Conservation (phyloP, 1,284 basidiomycete genomes). For the Marasmius sp. region DNA sequence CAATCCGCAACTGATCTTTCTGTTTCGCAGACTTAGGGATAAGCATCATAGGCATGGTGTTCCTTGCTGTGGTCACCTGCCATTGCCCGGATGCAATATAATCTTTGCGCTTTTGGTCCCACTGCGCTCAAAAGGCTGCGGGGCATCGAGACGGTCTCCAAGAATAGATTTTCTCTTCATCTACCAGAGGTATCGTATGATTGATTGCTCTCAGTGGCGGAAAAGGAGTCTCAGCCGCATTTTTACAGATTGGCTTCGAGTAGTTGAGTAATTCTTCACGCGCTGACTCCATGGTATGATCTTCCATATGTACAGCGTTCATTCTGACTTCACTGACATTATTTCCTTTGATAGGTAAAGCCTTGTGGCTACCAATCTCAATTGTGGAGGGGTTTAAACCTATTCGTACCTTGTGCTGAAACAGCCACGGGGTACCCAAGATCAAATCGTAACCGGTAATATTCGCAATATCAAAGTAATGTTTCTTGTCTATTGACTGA, state of each 20-base stretch:
- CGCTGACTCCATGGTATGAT: conserved; percentile 16
- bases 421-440: conserved; percentile 32
- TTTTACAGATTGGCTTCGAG: conserved; percentile 23
- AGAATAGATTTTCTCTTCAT: conserved; percentile 25
- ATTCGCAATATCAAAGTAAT: conserved; percentile 28
- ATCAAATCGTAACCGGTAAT: conserved; percentile 31
- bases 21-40: conserved; percentile 25
- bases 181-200: conserved; percentile 32
- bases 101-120: conserved; percentile 19
- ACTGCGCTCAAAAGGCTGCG: conserved; percentile 25
- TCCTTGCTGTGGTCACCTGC: conserved; percentile 24
- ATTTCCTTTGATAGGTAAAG: conserved; percentile 20
- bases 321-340: conserved; percentile 20
- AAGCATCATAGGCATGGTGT: conserved; percentile 35
- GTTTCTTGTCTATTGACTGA: conserved; percentile 10
- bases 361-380: conserved; percentile 14
- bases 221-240: conserved; percentile 23
- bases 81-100: conserved; percentile 29
- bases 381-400: conserved; percentile 18
- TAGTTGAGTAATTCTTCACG: conserved; percentile 18
- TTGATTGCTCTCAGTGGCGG: conserved; percentile 33
- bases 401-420: conserved; percentile 23
- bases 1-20: conserved; percentile 19
- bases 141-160: conserved; percentile 29
- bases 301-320: conserved; percentile 8